Conservation (phyloP, 306 rosid species). For the Cyamopsis tetragonoloba region DNA sequence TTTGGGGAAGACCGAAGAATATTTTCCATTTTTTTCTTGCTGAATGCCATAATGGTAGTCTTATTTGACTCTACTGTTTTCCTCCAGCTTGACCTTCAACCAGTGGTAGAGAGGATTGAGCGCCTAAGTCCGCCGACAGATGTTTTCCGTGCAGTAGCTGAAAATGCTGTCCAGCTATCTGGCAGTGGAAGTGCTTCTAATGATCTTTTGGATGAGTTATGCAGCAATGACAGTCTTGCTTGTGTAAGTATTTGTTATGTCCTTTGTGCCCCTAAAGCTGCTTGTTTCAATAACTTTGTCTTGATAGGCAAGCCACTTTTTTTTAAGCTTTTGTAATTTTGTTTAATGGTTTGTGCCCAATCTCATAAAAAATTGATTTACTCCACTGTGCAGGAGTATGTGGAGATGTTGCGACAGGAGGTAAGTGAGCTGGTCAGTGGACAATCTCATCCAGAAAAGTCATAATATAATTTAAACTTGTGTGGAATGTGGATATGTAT, state of each 20-base stretch:
- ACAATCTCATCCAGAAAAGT: slow-evolving; percentile 36
- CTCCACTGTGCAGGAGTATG: slow-evolving; percentile 61
- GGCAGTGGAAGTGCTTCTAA: slow-evolving; percentile 41
- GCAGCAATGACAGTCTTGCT: slow-evolving; percentile 61
- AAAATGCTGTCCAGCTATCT: slow-evolving; percentile 56
- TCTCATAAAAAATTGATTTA: not conserved
- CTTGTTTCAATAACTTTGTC: not conserved
- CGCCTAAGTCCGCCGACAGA: slow-evolving; percentile 44
- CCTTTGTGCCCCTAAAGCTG: not conserved
- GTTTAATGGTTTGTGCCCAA: not conserved
- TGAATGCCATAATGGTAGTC: slow-evolving; percentile 1
- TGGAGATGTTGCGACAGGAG: slow-evolving; percentile 58
- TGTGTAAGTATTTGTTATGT: slow-evolving; percentile 39
- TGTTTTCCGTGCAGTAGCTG: slow-evolving; percentile 68
- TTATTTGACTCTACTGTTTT: not conserved
- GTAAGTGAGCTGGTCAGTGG: slow-evolving; percentile 39
- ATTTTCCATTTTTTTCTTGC: not conserved
- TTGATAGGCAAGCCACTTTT: not conserved
- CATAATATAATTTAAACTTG: slow-evolving; percentile 22
- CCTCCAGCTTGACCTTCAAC: slow-evolving; percentile 53
- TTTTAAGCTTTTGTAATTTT: not conserved
- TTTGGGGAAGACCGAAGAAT: not conserved
- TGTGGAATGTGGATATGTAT: slow-evolving; percentile 15
- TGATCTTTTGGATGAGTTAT: slow-evolving; percentile 68
- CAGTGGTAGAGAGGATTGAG: slow-evolving; percentile 57